Base-by-base conservation (phyloP, 768 basidiomycete species). In the Calocera cornea region DNA sequence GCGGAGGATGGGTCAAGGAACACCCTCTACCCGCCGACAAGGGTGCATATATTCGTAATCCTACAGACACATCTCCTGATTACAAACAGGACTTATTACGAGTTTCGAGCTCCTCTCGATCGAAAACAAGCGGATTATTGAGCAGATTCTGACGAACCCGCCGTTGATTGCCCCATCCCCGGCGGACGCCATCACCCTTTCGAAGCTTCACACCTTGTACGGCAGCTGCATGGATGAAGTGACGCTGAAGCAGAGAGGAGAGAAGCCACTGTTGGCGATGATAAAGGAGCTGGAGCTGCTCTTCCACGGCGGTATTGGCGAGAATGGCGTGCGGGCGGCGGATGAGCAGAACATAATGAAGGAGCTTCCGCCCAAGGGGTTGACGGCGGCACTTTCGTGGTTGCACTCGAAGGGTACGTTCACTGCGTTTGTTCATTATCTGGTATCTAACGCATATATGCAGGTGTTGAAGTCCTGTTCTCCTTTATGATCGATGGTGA, bases 1-100 rank as follows among this genome's bases (percentile, higher is more conserved):
- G 88, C 73, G 91, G 92, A 19, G 93, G 93, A 14, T 99, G 95
- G 95, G 80, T 89, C 22, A 83, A 83, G 44, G 77, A 80, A 0
- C 86, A 98, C 74, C 89, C 91, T 34, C 81, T 99, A 47, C 95
- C 97, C 0, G 86, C 91, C 0, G 92, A 91, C 75, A 90, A 91
- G 74, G 83, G 87, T 38, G 80, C 79, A 66, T 87, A 82, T 71
- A 89, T 17, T 12, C 22, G 19, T 47, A 47, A 19, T 7, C 19
- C 44, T 3, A 47, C 3, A 10, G 7, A 5, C 7, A 19, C 24
- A 7, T 7, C 19, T 8, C 8, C 44, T 47, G 44, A 17, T 47
- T 38, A 5, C 7, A 38, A 38, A 38, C 44, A 47, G 44, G 44
- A 17, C 16, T 47, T 7, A 17, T 47, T 24, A 47, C 87, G 41